phyloP scores from a whole-genome alignment of 495 filamentous ascomycete species.

The Friedmanniomyces endolithicus region DNA sequence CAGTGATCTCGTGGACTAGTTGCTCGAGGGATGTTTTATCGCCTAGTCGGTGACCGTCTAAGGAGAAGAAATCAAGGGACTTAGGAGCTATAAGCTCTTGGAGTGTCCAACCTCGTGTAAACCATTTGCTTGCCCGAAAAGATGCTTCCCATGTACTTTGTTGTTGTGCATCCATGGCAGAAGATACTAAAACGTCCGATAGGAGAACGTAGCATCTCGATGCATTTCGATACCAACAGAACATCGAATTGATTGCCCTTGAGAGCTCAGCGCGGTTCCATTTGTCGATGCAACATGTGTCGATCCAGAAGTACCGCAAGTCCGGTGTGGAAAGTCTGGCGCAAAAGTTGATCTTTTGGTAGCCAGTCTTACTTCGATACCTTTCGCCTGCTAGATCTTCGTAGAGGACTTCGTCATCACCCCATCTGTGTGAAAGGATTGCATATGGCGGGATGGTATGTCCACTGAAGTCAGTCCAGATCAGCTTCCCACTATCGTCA shows the following conservation, averaged over 20 bases:
- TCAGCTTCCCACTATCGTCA: too few relatives aligned
- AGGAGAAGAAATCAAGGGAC: slow-evolving; percentile 4
- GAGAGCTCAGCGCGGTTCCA: slow-evolving; percentile 8
- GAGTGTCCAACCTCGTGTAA: slow-evolving; percentile 3
- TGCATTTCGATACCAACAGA: slow-evolving; percentile 15
- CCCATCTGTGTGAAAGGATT: neutral
- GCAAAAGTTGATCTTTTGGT: neutral
- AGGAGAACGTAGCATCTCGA: slow-evolving; percentile 13
- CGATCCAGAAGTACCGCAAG: slow-evolving; percentile 12
- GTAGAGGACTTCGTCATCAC: neutral
- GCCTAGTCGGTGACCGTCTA: slow-evolving; percentile 1
- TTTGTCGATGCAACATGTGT: slow-evolving; percentile 21
- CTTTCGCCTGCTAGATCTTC: neutral
- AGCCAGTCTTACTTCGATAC: neutral
- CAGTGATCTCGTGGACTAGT: neutral
- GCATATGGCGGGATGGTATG: too few relatives aligned
- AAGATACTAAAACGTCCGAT: slow-evolving; percentile 13
- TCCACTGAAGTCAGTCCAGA: too few relatives aligned
- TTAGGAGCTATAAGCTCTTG: slow-evolving; percentile 9
- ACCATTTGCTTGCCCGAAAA: slow-evolving; percentile 5
- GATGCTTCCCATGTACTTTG: neutral
- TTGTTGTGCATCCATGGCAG: neutral
- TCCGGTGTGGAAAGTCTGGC: slow-evolving; percentile 2
- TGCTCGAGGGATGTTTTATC: neutral
- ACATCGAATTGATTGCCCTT: slow-evolving; percentile 18